A percentile compares a stretch with the other conserved stretches of the same genome.
phyloP scores from a whole-genome alignment of 208 protist genomes.

The Leishmania amazonensis region DNA sequence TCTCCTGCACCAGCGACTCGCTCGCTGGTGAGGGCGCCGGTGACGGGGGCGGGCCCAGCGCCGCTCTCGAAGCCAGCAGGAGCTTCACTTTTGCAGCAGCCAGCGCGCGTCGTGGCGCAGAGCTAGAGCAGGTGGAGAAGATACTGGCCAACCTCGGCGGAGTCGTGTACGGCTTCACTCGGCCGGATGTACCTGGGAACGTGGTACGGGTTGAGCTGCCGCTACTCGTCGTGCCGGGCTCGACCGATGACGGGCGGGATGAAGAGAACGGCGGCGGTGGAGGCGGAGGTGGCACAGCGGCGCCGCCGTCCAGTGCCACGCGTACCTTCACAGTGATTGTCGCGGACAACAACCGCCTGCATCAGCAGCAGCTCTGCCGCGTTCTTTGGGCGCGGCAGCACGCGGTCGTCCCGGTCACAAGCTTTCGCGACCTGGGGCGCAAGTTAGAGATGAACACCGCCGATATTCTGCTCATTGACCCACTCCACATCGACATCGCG shows the following conservation, averaged over 20 bases:
- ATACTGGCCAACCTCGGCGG: constrained; percentile 67
- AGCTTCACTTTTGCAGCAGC: not conserved
- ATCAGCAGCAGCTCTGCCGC: constrained; percentile 72
- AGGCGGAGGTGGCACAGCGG: not conserved
- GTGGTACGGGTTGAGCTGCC: constrained; percentile 73
- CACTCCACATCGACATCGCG: constrained; percentile 60
- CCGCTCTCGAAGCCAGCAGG: not conserved
- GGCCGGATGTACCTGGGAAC: constrained; percentile 56
- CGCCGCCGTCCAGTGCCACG: constrained; percentile 12
- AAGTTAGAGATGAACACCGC: constrained; percentile 59
- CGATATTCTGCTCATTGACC: constrained; percentile 86
- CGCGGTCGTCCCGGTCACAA: constrained; percentile 82
- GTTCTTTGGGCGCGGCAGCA: constrained; percentile 84
- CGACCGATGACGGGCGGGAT: constrained; percentile 39
- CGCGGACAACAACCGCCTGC: constrained; percentile 66
- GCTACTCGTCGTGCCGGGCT: constrained; percentile 71
- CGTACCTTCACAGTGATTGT: constrained; percentile 75
- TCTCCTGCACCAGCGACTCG: not conserved
- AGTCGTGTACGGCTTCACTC: constrained; percentile 60
- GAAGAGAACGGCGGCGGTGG: constrained; percentile 20
- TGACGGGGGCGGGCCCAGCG: not conserved
- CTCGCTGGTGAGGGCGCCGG: not conserved
- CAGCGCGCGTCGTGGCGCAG: constrained; percentile 22
- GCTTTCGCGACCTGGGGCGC: constrained; percentile 66
- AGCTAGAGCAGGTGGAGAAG: constrained; percentile 41